Conservation (phyloP, 2,329 filamentous ascomycete genomes). For the Gremmenia infestans region DNA sequence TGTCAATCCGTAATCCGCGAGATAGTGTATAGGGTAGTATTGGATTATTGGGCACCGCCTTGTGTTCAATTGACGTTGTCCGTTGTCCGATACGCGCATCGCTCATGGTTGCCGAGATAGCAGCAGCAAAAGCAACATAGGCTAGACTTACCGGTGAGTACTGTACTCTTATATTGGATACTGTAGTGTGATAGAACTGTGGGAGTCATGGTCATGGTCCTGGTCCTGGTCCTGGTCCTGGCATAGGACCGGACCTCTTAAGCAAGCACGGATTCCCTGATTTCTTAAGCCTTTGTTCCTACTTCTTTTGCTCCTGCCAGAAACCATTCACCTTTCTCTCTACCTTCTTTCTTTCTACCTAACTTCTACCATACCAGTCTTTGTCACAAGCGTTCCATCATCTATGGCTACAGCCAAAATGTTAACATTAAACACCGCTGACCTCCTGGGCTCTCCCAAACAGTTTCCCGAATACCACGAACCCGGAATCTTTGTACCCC, state of each 20-base stretch:
- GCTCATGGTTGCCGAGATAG: neutral
- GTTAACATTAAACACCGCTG: conserved; percentile 22
- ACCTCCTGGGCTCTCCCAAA: conserved; percentile 15
- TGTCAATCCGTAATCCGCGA: conserved; percentile 10
- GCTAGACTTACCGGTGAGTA: neutral
- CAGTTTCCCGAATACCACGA: conserved; percentile 21
- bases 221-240: too few relatives aligned
- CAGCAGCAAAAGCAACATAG: neutral
- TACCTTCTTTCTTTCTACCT: too few relatives aligned
- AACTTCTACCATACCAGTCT: too few relatives aligned
- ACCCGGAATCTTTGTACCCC: conserved; percentile 7
- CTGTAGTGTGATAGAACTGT: neutral
- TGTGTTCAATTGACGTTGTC: neutral
- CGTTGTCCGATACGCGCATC: neutral
- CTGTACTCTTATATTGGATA: neutral
- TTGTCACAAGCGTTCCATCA: too few relatives aligned
- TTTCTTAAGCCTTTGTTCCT: too few relatives aligned
- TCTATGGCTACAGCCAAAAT: conserved; percentile 15
- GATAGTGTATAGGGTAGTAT: too few relatives aligned
- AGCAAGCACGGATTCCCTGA: neutral
- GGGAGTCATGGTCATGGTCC: neutral
- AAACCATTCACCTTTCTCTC: too few relatives aligned
- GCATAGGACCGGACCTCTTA: neutral
- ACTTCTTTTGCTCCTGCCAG: neutral
- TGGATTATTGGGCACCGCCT: neutral